Evolutionary conservation across 2,329 filamentous ascomycete genomes (phyloP).

Genomic region (Xylaria sp.): DNA sequence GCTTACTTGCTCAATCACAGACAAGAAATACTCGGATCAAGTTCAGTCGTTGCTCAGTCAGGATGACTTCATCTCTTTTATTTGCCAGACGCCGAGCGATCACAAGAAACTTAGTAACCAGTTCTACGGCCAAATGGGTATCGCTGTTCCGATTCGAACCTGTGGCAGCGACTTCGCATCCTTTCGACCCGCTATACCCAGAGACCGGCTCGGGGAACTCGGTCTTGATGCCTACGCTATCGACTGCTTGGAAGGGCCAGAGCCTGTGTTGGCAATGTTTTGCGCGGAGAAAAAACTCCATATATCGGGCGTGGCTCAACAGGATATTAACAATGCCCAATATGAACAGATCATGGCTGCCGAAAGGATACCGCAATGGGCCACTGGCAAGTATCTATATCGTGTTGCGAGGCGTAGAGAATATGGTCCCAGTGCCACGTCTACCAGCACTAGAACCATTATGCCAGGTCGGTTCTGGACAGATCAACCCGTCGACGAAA

Average conservation of each 20-base stretch:
- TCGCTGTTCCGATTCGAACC: constrained; percentile 79
- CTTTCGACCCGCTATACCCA: constrained; percentile 66
- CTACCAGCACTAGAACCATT: constrained; percentile 73
- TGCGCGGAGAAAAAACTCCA: constrained; percentile 79
- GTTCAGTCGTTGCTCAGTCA: constrained; percentile 63
- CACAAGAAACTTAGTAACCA: constrained; percentile 76
- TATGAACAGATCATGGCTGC: constrained; percentile 72
- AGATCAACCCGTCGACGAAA: constrained; percentile 76
- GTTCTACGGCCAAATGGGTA: constrained; percentile 70
- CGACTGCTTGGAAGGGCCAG: constrained; percentile 83
- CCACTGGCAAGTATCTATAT: constrained; percentile 73
- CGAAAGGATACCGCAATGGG: constrained; percentile 72
- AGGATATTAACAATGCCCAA: constrained; percentile 73
- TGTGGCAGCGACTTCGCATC: constrained; percentile 64
- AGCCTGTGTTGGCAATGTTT: constrained; percentile 86
- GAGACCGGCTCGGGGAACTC: constrained; percentile 63
- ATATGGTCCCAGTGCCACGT: constrained; percentile 79
- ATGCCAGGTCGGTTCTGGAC: constrained; percentile 76
- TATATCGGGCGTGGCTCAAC: constrained; percentile 71
- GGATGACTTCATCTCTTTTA: constrained; percentile 74
- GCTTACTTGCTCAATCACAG: constrained; percentile 81
- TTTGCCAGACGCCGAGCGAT: constrained; percentile 79
- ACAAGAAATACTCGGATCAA: constrained; percentile 71
- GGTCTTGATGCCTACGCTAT: constrained; percentile 85
- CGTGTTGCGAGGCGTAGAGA: constrained; percentile 77